Evolutionary conservation across 495 filamentous ascomycete species (phyloP), one percentile per base, ranked within the genome.

Genomic region (Penicillium robsamsonii): DNA sequence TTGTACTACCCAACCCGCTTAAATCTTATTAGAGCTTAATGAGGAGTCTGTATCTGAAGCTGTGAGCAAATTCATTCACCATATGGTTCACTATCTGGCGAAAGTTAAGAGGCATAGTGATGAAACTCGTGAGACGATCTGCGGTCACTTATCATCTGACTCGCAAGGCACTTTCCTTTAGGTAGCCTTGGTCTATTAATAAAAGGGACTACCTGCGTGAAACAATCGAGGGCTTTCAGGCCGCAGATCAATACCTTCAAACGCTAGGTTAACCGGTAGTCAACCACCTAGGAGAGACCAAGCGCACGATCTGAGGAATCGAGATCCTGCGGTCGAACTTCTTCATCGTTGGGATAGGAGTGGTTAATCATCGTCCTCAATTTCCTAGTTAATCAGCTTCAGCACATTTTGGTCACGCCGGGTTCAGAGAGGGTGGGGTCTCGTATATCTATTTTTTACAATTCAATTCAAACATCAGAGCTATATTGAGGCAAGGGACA

Each of bases 121-220:
- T 38, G 12, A 55, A 50, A 45, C 27, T 15, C 46, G 44, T 6
- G 22, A 57, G 41, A 27, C 35, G 15, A 57, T 77, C 2, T 31
- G 33, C 5, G 11, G 40, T 22, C 41, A 60, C 29, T 31, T 75
- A 5, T 48, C 5, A 5, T 31, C 17, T 66, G 67, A 66, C 25
- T 57, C 64, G 4, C 29, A 63, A 25, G 64, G 60, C 3, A 75
- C 66, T 8, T 76, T 75, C 53, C 63, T 76, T 2, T 76, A 63
- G 71, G 73, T 72, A 6, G 64, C 64, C 30, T 50, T 75, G 10
- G 70, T 70, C 7, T 65, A 46, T 24, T 0, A 69, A 35, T 37
- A 68, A n/a, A n/a, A n/a, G n/a, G n/a, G n/a, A n/a, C n/a, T n/a
- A n/a, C n/a, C n/a, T n/a, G n/a, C n/a, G n/a, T n/a, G n/a, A n/a